These are phyloP conservation scores for Hemileccinum rubropunctum DNA, from an alignment of 768 basidiomycete genomes.

Conservation along the genomic window DNA sequence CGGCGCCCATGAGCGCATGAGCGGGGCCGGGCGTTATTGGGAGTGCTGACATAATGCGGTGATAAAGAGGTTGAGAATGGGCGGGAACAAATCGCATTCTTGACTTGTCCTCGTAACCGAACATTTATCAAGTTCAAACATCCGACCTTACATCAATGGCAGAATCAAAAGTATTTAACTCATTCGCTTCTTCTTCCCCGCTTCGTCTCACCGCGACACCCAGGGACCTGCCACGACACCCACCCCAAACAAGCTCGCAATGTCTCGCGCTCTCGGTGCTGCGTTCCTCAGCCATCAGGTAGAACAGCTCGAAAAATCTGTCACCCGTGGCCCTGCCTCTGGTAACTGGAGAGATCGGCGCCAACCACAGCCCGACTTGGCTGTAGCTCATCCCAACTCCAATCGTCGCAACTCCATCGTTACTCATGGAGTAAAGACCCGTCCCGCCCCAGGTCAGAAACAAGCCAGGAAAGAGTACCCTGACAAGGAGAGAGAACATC, in stretches of 20 bases:
- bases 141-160: constrained; percentile 14
- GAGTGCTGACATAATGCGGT: constrained; percentile 17
- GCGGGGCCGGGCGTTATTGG: too few relatives aligned
- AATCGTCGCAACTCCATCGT: constrained; percentile 17
- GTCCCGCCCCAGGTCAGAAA: constrained; percentile 18
- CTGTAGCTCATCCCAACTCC: constrained; percentile 8
- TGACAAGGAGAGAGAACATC: constrained; percentile 21
- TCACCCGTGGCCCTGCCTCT: constrained; percentile 49
- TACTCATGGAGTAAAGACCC: constrained; percentile 22
- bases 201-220: background rate
- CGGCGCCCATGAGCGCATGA: too few relatives aligned
- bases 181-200: too few relatives aligned
- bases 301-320: constrained; percentile 80
- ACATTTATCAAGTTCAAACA: too few relatives aligned
- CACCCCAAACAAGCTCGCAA: constrained; percentile 61
- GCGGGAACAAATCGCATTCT: constrained; percentile 2
- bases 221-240: constrained; percentile 26
- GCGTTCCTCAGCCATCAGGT: constrained; percentile 88
- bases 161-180: constrained; percentile 16
- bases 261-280: constrained; percentile 85
- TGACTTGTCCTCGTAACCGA: background rate
- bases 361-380: constrained; percentile 24
- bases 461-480: constrained; percentile 20
- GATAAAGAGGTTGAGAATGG: background rate
- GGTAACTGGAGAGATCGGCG: constrained; percentile 62